Percentiles rank a stretch among this genome's conserved stretches.
phyloP scores from a whole-genome alignment of 2,329 filamentous ascomycete genomes.

The Colletotrichum nymphaeae region DNA sequence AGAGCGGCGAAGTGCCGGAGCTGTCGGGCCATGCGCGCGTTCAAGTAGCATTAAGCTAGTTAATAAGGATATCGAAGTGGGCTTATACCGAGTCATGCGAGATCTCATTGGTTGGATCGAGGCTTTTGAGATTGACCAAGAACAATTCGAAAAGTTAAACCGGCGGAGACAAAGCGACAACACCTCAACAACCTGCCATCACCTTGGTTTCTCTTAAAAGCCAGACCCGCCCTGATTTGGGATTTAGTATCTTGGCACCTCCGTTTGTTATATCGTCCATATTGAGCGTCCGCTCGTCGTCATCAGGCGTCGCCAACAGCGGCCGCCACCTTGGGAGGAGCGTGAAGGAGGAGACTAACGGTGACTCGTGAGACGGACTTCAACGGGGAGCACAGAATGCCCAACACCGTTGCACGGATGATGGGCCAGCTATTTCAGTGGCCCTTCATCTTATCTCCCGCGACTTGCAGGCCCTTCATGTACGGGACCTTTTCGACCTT shows the following conservation, averaged over 20 bases:
- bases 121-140: slow-evolving; percentile 19
- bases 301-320: not conserved
- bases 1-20: slow-evolving; percentile 13
- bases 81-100: slow-evolving; percentile 21
- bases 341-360: not conserved
- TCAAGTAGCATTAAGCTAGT: slow-evolving; percentile 4
- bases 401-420: not conserved
- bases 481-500: slow-evolving; percentile 8
- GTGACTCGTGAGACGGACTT: not conserved
- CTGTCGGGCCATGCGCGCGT: slow-evolving; percentile 1
- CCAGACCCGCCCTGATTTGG: slow-evolving; percentile 16
- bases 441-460: slow-evolving; percentile 17
- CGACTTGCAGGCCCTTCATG: not conserved
- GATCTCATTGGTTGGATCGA: slow-evolving; percentile 8
- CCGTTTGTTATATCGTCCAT: not conserved
- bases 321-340: not conserved
- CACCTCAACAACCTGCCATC: slow-evolving; percentile 13
- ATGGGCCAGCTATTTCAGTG: not conserved
- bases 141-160: slow-evolving; percentile 20
- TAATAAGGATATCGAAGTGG: slow-evolving; percentile 15
- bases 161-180: not conserved
- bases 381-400: too few species aligned
- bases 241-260: slow-evolving; percentile 21
- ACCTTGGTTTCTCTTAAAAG: slow-evolving; percentile 11
- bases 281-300: not conserved